Evolutionary conservation across 2,329 filamentous ascomycete genomes (phyloP), one percentile per base, ranked within the genome.

Genomic region (Fusarium papillatum): DNA sequence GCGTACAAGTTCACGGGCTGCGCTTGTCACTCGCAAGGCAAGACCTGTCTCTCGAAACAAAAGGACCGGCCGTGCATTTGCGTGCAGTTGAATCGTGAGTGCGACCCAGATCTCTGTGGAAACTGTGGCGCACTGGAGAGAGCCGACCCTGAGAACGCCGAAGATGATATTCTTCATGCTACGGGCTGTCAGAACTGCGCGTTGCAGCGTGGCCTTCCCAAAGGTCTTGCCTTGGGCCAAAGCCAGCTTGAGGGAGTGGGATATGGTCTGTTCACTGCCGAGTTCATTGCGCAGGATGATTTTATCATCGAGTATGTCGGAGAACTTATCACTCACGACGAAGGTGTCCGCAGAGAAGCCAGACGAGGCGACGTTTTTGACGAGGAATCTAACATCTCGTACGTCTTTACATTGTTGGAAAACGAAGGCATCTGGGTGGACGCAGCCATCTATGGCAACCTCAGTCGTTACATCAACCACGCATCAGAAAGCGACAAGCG

Each of bases 391-490:
- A 90, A 90, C 76, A 89, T 91, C 7, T 93, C 91, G n/a, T 95
- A 92, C 68, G 86, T 91, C 38, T 92, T 92, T 69, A 91, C 90
- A 1, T 83, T 92, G 3, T 83, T 92, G 19, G 90, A 92, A 69
- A 85, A 89, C 24, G 90, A 91, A 75, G 90, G 90, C 50, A 91
- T 90, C 43, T 92, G 90, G 90, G 89, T 97, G 22, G 95, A 97
- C 80, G 93, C 92, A 9, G 94, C 93, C 24, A 91, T 92, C 50
- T 93, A 93, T 75, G 95, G 95, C 62, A 97, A 96, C 81, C 92
- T 96, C 74, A 93, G 93, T 59, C 91, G 95, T 6, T 97, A 95
- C 83, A 95, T 97, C 82, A 97, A 97, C 82, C 94, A 96, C 78
- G 92, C 93, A 17, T 87, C 88, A 2, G 86, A 88, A 60, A 82